These are phyloP conservation scores for Leccinum aurantiacum DNA, from an alignment of 768 basidiomycete genomes.

Conservation along the genomic window DNA sequence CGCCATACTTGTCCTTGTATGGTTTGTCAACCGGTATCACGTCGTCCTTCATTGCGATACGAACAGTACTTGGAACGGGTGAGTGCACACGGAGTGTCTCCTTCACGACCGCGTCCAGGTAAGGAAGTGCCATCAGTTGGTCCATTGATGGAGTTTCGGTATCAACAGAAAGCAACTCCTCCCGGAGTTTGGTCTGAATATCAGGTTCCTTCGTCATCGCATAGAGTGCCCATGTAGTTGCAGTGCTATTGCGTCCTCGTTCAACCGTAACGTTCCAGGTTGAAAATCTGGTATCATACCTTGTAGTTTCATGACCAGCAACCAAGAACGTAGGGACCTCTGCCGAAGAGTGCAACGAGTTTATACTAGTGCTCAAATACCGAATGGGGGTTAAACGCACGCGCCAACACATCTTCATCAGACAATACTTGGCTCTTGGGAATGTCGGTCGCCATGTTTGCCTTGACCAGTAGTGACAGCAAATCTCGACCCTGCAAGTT, in stretches of 20 bases:
- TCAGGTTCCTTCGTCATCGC: constrained; percentile 48
- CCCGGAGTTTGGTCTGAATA: constrained; percentile 55
- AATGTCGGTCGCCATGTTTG: constrained; percentile 45
- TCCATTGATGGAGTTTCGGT: constrained; percentile 70
- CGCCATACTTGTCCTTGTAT: constrained; percentile 44
- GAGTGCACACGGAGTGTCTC: constrained; percentile 60
- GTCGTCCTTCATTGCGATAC: constrained; percentile 52
- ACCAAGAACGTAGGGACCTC: constrained; percentile 1
- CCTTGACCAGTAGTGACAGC: constrained; percentile 27
- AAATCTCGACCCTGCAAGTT: constrained; percentile 48
- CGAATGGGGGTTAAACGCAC: constrained; percentile 31
- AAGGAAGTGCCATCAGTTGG: constrained; percentile 60
- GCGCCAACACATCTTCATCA: constrained; percentile 61
- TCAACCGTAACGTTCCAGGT: neutral
- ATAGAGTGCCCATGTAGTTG: constrained; percentile 59
- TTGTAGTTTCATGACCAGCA: constrained; percentile 3
- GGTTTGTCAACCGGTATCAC: constrained; percentile 50
- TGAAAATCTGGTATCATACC: neutral
- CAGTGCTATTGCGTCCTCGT: constrained; percentile 27
- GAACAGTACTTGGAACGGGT: constrained; percentile 44
- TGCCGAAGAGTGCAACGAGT: neutral
- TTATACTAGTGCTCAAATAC: neutral
- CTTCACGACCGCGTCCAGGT: constrained; percentile 67
- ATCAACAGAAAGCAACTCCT: constrained; percentile 51
- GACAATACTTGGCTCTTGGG: constrained; percentile 53